Percentiles rank a stretch among this genome's conserved stretches.
Conservation (phyloP, 441 rosid species). For the Corymbia citriodora region DNA sequence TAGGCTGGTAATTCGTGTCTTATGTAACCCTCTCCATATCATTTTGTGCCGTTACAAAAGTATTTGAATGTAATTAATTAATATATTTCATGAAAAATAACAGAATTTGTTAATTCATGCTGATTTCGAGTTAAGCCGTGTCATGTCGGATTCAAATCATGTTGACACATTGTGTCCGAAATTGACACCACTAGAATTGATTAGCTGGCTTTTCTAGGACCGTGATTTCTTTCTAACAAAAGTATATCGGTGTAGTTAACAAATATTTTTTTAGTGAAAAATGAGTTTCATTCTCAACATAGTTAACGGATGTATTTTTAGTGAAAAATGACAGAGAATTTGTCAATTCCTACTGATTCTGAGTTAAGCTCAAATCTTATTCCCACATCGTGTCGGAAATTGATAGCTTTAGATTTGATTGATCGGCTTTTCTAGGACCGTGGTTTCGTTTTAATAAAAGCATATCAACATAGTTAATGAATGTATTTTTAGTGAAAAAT, state of each 20-base stretch:
- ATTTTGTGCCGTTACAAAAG: neutral
- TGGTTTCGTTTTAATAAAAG: neutral
- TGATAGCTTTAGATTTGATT: no score
- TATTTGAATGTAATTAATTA: accelerated
- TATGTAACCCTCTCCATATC: neutral
- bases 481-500: neutral
- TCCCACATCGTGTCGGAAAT: no score
- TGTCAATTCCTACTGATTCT: no score
- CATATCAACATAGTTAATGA: accelerated
- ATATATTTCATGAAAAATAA: neutral
- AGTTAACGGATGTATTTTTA: no score
- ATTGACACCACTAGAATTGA: neutral
- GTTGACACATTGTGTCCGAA: accelerated
- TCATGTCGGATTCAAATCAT: neutral
- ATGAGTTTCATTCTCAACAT: neutral
- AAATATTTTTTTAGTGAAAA: neutral
- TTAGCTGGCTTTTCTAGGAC: neutral
- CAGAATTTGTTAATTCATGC: neutral
- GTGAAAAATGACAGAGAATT: no score
- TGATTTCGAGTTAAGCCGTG: neutral
- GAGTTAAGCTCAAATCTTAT: no score
- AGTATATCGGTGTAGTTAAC: neutral
- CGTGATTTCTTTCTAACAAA: neutral
- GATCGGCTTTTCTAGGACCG: no score
- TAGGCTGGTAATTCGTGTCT: neutral